Conservation (phyloP, 495 filamentous ascomycete species). For the Tuber magnatum region DNA sequence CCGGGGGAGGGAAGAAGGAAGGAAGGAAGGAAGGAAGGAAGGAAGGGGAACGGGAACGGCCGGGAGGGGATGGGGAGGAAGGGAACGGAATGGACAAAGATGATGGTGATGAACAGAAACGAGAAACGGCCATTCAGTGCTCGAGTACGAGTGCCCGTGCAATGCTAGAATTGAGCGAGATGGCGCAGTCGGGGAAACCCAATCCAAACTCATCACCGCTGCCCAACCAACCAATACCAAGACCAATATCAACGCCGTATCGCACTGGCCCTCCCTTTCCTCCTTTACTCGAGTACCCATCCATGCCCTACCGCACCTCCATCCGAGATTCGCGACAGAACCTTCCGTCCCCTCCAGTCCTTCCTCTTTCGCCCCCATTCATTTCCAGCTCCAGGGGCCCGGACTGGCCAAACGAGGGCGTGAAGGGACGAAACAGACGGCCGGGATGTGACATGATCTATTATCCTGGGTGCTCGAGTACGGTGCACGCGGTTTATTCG, state of each 20-base stretch:
- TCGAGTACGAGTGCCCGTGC: background rate
- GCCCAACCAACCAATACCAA: background rate
- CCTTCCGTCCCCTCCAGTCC: background rate
- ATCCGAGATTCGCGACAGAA: background rate
- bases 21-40: background rate
- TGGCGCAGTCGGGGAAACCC: background rate
- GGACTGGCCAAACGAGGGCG: background rate
- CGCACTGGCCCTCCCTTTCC: background rate
- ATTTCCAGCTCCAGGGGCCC: slow-evolving; percentile 3
- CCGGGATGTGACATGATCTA: background rate
- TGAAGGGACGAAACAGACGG: background rate
- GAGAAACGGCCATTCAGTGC: background rate
- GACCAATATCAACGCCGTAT: background rate
- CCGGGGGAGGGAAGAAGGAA: background rate
- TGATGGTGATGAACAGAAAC: background rate
- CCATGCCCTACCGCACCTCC: background rate
- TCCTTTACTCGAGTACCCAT: background rate
- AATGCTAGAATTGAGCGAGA: background rate
- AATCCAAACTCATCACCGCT: background rate
- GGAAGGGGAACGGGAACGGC: background rate
- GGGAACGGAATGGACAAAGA: background rate
- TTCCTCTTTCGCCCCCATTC: background rate
- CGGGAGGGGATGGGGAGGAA: background rate
- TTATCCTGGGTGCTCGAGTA: background rate
- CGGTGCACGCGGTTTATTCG: background rate